Conservation (phyloP, 495 filamentous ascomycete species). For the Aspergillus homomorphus region DNA sequence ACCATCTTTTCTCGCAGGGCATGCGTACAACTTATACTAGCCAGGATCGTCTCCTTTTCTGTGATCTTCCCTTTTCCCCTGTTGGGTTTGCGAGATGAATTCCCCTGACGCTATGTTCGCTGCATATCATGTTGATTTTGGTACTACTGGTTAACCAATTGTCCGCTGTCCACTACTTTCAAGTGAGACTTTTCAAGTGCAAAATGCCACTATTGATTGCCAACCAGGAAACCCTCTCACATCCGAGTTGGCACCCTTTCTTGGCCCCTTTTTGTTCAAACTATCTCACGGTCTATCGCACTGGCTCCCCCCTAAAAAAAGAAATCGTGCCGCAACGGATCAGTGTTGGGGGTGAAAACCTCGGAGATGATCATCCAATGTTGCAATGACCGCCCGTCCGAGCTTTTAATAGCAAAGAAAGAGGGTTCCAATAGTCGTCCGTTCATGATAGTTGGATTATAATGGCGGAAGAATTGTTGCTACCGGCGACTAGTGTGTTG, state of each 20-base stretch:
- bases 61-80: background rate
- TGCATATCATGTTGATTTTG: background rate
- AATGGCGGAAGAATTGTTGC: no score
- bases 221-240: background rate
- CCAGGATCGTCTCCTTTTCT: background rate
- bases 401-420: slow-evolving; percentile 5
- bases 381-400: background rate
- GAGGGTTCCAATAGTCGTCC: slow-evolving; percentile 6
- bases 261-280: background rate
- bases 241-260: background rate
- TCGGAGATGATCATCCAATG: background rate
- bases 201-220: background rate
- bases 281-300: background rate
- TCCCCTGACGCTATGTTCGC: background rate
- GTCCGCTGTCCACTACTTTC: background rate
- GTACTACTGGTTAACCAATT: background rate
- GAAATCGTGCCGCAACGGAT: background rate
- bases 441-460: background rate
- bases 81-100: background rate
- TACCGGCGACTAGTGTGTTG: no score
- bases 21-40: background rate
- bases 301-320: background rate
- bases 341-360: background rate
- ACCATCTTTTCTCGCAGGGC: background rate
- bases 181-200: background rate